Evolutionary conservation across 768 basidiomycete species (phyloP), one percentile per base, ranked within the genome.

Genomic region (Lentinula guzmanii): DNA sequence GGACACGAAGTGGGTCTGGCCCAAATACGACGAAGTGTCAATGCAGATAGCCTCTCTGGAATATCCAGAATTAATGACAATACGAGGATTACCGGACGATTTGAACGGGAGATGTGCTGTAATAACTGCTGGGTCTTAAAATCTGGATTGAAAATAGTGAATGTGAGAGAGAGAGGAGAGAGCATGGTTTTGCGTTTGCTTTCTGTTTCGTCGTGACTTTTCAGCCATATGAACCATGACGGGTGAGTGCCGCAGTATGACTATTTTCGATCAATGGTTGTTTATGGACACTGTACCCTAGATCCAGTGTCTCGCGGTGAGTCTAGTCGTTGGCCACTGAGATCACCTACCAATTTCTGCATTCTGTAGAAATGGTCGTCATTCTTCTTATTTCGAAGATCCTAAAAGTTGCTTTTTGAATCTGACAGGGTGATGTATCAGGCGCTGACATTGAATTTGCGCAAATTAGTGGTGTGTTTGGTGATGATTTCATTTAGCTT

Each of bases 71-170:
- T 28, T 60, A 9, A 28, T 10, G 15, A 35, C 46, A 6, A 21
- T 24, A 1, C 16, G 24, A n/a, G 59, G 51, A 4, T 28, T 60
- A 11, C 59, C 59, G 8, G 59, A 60, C 39, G 37, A 52, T 8
- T 33, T 10, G 50, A 60, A 60, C 16, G 43, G 43, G 50, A 60
- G 51, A 41, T 60, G 59, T 52, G 59, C 35, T 50, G 50, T 60
- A 18, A 58, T 58, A 13, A 58, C 58, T 56, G 37, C 55, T 56
- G 55, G 37, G 21, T 56, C 55, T 28, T 13, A 42, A 16, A 41
- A 46, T 18, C n/a, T 24, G 24, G 24, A 24, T 24, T 2, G 24
- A 24, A 24, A 24, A 24, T 24, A 24, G 24, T 24, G 42, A 43
- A 13, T 6, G 16, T 43, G 42, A 3, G 16, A 13, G 16, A n/a